A percentile compares a stretch with the other conserved stretches of the same genome.
Evolutionary conservation across 1,139 yeast genomes (phyloP).

Genomic region (Candida pseudoviswanathii): DNA sequence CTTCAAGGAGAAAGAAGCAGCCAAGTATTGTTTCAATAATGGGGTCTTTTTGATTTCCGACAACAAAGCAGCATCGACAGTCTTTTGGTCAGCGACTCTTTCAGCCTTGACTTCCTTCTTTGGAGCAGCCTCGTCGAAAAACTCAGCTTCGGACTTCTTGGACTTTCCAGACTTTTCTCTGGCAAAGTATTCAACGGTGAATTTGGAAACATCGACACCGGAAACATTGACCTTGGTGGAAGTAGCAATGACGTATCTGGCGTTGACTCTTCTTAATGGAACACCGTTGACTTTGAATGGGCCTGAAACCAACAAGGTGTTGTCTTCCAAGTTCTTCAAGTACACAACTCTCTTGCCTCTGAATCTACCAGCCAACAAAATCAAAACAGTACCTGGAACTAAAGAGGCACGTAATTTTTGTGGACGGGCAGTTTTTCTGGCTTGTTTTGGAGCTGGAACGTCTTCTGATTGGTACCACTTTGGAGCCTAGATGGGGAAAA

Average conservation of each 20-base stretch:
- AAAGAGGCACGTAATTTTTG: conserved; percentile 96
- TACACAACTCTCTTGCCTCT: conserved; percentile 99
- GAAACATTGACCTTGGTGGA: conserved; percentile 86
- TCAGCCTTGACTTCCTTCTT: conserved; percentile 91
- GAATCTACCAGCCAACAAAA: conserved; percentile 99
- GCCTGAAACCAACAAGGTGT: conserved; percentile 97
- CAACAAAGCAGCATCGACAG: conserved; percentile 92
- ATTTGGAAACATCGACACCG: conserved; percentile 86
- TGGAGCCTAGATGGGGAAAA: conserved; percentile 55
- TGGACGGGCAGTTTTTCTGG: conserved; percentile 92
- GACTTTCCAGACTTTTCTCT: conserved; percentile 86
- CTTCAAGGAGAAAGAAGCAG: conserved; percentile 96
- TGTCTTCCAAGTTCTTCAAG: conserved; percentile 98
- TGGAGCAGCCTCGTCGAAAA: conserved; percentile 86
- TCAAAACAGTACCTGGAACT: conserved; percentile 98
- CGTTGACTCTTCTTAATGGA: conserved; percentile 98
- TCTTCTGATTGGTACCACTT: conserved; percentile 97
- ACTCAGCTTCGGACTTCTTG: conserved; percentile 89
- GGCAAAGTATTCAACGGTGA: conserved; percentile 95
- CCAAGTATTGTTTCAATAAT: conserved; percentile 95
- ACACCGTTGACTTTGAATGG: conserved; percentile 99
- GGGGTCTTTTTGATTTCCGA: conserved; percentile 97
- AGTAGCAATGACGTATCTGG: conserved; percentile 99
- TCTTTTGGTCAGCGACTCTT: conserved; percentile 98
- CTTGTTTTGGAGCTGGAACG: conserved; percentile 80